Evolutionary conservation across 176 grass and related monocot genomes (phyloP).

Genomic region (Bothriochloa decipiens): DNA sequence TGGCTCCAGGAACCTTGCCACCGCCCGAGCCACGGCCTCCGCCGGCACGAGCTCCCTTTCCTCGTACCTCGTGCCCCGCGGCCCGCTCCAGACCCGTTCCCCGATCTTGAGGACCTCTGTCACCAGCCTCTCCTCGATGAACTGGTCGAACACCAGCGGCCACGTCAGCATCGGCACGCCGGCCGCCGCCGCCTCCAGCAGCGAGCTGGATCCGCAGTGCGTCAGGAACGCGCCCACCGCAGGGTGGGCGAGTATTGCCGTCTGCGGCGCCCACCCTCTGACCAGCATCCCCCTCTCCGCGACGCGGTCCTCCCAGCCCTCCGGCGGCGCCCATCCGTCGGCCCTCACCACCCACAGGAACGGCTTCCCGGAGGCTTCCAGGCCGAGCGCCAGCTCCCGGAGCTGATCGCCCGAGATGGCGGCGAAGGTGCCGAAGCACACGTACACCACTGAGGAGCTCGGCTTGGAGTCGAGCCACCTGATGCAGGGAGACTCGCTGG

Average conservation of each 20-base stretch:
- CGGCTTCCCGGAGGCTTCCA: conserved; percentile 43
- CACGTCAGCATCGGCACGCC: conserved; percentile 59
- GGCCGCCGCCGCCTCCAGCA: conserved; percentile 49
- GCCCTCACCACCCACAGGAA: conserved; percentile 48
- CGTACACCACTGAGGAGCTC: conserved; percentile 37
- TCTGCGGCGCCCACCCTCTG: conserved; percentile 40
- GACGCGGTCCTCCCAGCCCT: conserved; percentile 25
- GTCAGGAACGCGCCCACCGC: conserved; percentile 52
- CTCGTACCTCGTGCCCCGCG: background rate
- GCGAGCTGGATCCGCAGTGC: conserved; percentile 61
- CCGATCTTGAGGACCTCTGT: background rate
- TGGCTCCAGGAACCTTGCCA: background rate
- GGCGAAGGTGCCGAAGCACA: conserved; percentile 50
- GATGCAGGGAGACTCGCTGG: background rate
- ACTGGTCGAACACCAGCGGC: conserved; percentile 56
- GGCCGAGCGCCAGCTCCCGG: conserved; percentile 41
- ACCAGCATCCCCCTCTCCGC: conserved; percentile 24
- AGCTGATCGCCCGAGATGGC: conserved; percentile 38
- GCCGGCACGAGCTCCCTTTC: background rate
- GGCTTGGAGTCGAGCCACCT: conserved; percentile 31
- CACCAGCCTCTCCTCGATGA: conserved; percentile 50
- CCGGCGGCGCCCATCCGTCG: conserved; percentile 15
- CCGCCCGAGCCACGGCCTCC: background rate
- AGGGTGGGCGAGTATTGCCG: background rate
- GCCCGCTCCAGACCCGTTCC: background rate